These are phyloP conservation scores for Golubevia sp. DNA, from an alignment of 1,284 basidiomycete genomes.

Conservation along the genomic window DNA sequence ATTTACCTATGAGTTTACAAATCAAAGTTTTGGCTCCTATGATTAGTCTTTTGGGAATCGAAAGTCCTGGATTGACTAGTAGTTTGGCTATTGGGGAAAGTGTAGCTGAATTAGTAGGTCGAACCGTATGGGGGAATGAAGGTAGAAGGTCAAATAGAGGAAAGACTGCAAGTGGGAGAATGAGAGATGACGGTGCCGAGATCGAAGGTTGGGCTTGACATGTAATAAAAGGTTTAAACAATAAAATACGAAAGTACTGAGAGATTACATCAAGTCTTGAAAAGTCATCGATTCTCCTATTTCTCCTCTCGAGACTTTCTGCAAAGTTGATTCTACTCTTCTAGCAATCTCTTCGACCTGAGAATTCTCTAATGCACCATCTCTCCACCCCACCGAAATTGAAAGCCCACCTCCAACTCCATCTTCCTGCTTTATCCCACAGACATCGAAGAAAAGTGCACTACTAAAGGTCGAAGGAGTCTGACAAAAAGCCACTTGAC, in stretches of 20 bases:
- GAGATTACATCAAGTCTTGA: no score
- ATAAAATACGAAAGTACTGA: no score
- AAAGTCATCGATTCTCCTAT: no score
- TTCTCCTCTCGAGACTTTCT: no score
- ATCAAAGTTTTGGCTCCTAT: slow-evolving; percentile 15
- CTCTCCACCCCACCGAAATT: neutral
- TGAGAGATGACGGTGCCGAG: neutral
- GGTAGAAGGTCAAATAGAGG: neutral
- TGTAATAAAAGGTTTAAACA: no score
- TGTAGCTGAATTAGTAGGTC: slow-evolving; percentile 63
- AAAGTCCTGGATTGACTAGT: slow-evolving; percentile 66
- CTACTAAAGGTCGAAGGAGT: neutral
- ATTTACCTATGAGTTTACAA: no score
- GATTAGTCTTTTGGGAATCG: slow-evolving; percentile 66
- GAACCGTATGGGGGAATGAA: slow-evolving; percentile 60
- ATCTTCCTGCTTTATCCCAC: neutral
- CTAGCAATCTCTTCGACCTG: no score
- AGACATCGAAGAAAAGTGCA: neutral
- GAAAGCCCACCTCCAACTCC: neutral
- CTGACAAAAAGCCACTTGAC: neutral
- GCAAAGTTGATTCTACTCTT: no score
- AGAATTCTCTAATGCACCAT: no score
- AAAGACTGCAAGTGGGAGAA: neutral
- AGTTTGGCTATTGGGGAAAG: slow-evolving; percentile 65
- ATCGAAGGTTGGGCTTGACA: neutral